A percentile compares a stretch with the other conserved stretches of the same genome.
These are phyloP conservation scores for Fragosphaeria purpurea DNA, from an alignment of 2,329 filamentous ascomycete species.

Conservation along the genomic window DNA sequence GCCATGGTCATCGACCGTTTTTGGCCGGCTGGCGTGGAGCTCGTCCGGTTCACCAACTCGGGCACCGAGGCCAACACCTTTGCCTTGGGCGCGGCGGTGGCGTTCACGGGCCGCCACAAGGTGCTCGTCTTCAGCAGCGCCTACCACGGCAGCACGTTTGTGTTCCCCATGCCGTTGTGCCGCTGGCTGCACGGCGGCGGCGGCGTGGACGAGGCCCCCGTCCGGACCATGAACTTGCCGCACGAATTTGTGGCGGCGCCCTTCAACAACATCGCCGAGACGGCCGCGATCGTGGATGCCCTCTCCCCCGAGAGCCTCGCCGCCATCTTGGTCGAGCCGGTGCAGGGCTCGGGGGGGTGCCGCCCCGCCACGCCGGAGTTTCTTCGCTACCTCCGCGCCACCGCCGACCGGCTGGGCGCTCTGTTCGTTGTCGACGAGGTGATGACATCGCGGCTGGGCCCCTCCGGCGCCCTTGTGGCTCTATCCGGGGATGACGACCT, in stretches of 20 bases:
- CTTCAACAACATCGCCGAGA: slow-evolving; percentile 49
- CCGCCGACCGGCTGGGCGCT: slow-evolving; percentile 6
- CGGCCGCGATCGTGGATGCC: slow-evolving; percentile 29
- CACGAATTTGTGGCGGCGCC: slow-evolving; percentile 48
- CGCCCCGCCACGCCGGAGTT: slow-evolving; percentile 41
- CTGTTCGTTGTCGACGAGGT: slow-evolving; percentile 63
- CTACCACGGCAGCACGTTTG: slow-evolving; percentile 39
- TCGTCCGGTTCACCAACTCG: slow-evolving; percentile 52
- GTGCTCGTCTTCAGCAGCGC: slow-evolving; percentile 40
- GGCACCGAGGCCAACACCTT: slow-evolving; percentile 55
- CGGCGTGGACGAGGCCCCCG: slow-evolving; percentile 19
- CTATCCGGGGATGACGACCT: slow-evolving; percentile 35
- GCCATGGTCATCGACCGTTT: slow-evolving; percentile 42
- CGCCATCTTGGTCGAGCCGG: slow-evolving; percentile 53
- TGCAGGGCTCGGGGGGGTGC: slow-evolving; percentile 53
- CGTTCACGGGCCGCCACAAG: slow-evolving; percentile 32
- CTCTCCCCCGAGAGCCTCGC: slow-evolving; percentile 36
- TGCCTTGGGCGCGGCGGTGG: slow-evolving; percentile 41
- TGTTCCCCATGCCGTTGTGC: slow-evolving; percentile 19
- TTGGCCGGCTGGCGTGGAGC: slow-evolving; percentile 29
- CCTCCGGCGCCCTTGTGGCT: slow-evolving; percentile 41
- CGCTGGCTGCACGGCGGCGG: slow-evolving; percentile 10
- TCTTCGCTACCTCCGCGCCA: slow-evolving; percentile 22
- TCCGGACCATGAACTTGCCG: slow-evolving; percentile 34
- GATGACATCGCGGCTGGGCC: slow-evolving; percentile 51